A percentile compares a stretch with the other conserved stretches of the same genome.
Conservation (phyloP, 1,139 yeast genomes). For the Kurtzmaniella quercitrusa region DNA sequence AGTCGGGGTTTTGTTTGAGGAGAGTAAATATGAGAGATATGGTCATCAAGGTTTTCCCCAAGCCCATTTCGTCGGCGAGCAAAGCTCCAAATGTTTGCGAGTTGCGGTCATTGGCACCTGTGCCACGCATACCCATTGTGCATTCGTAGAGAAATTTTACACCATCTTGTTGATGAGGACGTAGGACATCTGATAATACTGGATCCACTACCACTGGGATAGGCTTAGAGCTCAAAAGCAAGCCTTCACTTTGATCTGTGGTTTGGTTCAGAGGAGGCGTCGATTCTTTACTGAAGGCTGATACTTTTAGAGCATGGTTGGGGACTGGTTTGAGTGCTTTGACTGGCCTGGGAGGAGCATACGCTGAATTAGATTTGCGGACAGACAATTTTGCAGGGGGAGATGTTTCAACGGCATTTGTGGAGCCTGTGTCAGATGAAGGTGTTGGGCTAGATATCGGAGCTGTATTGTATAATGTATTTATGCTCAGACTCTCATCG, state of each 20-base stretch:
- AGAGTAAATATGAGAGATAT: constrained; percentile 83
- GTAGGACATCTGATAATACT: constrained; percentile 43
- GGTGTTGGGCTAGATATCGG: too few species aligned
- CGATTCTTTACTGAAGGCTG: background rate
- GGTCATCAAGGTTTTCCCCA: constrained; percentile 89
- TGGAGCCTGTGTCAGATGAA: too few species aligned
- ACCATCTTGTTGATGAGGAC: constrained; percentile 88
- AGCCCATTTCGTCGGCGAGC: constrained; percentile 95
- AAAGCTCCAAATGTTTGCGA: constrained; percentile 57
- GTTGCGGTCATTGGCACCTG: constrained; percentile 5
- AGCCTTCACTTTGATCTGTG: constrained; percentile 19
- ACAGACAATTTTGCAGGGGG: background rate
- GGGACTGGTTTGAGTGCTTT: background rate
- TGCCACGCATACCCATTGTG: constrained; percentile 59
- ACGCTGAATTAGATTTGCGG: background rate
- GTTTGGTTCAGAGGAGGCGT: background rate
- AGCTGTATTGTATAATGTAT: background rate
- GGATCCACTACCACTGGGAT: constrained; percentile 65
- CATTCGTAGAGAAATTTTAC: constrained; percentile 78
- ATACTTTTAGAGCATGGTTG: background rate
- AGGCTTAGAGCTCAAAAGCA: constrained; percentile 3
- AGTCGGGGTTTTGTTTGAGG: constrained; percentile 64
- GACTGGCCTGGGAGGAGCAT: background rate
- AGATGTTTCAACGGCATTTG: background rate
- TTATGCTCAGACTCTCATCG: constrained; percentile 15